phyloP scores from a whole-genome alignment of 1,139 yeast genomes.

The Suhomyces panamericanus region DNA sequence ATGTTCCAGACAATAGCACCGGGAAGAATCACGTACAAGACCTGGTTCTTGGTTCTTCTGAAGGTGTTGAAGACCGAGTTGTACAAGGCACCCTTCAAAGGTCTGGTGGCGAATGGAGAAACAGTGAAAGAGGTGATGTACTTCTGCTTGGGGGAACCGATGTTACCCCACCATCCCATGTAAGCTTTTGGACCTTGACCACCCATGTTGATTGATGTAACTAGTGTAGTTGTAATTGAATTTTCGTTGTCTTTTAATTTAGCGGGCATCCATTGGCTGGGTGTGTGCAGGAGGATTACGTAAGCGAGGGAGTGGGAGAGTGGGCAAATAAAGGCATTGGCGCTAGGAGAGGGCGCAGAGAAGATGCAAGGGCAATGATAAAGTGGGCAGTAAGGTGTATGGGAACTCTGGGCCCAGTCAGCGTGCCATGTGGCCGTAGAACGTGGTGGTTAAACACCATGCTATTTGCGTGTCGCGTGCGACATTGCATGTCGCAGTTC shows the following conservation, averaged over 20 bases:
- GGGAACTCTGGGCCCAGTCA: too few relatives aligned
- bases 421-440: too few relatives aligned
- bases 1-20: slow-evolving; percentile 77
- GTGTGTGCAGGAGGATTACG: slow-evolving; percentile 13
- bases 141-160: slow-evolving; percentile 86
- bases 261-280: slow-evolving; percentile 16
- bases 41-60: slow-evolving; percentile 91
- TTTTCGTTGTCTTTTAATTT: slow-evolving; percentile 13
- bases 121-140: slow-evolving; percentile 83
- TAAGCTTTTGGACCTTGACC: slow-evolving; percentile 76
- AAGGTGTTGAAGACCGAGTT: slow-evolving; percentile 88
- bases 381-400: too few relatives aligned
- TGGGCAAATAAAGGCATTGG: background rate
- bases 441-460: too few relatives aligned
- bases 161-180: slow-evolving; percentile 98
- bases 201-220: slow-evolving; percentile 47
- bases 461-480: background rate
- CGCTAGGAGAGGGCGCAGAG: background rate
- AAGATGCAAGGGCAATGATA: background rate
- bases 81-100: slow-evolving; percentile 83
- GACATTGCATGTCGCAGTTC: background rate
- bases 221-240: slow-evolving; percentile 2
- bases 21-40: slow-evolving; percentile 76
- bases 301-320: background rate
- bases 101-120: slow-evolving; percentile 92